Base-by-base conservation (phyloP, 169 alveolate genomes). In the Cryptosporidium sp. region DNA sequence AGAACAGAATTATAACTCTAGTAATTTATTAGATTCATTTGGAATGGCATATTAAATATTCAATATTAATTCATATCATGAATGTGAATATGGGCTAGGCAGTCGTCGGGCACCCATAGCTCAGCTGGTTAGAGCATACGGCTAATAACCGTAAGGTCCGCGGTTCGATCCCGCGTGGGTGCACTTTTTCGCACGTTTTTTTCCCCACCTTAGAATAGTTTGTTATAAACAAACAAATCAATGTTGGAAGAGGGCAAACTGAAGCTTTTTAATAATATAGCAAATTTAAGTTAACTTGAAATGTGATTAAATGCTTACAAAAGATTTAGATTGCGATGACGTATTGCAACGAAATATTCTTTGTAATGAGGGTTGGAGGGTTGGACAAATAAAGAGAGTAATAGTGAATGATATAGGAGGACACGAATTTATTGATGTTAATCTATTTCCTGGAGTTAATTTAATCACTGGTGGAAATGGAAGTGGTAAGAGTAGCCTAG, bases 91-190 rank as follows among this genome's bases (percentile, higher is more conserved):
- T 33, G 0, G 23, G 1, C n/a, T 0, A 0, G 4, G 0, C 35
- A 26, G 0, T 8, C 6, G 75, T 59, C 89, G 3, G 69, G 89
- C 89, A 80, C 99, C 96, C 93, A 95, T 97, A 95, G 98, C 98
- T 96, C 98, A 96, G 98, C 95, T 93, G 98, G 98, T 96, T 96
- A 96, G 98, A 96, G 98, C 98, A 96, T 96, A 94, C 98, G 97
- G 98, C 98, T 96, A 96, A 96, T 96, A 96, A 96, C 98, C 98
- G 98, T 94, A 96, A 96, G 98, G 98, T 96, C 98, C 97, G 97
- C 98, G 98, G 98, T 96, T 96, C 99, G 98, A 97, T 95, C 96
- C 99, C 98, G 98, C 96, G 97, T 95, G 98, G 98, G 99, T 80
- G 89, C 89, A 80, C 80, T 80, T 80, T 80, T 75, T 80, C n/a